These are phyloP conservation scores for Zygosaccharomyces lentus DNA, from an alignment of 805 yeast species.

Conservation along the genomic window DNA sequence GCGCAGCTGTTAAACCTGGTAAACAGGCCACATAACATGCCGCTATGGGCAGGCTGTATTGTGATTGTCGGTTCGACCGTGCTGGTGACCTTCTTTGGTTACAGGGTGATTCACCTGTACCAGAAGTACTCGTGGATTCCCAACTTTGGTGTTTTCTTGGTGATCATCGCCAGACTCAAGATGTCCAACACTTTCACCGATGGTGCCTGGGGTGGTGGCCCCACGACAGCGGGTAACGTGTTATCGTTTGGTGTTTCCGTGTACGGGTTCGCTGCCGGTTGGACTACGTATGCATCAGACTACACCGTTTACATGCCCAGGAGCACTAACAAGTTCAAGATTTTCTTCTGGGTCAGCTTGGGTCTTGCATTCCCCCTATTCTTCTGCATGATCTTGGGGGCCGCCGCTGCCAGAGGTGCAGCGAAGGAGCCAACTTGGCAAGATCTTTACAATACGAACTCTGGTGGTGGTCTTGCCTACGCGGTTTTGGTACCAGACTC, in stretches of 20 bases:
- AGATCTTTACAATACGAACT: slow-evolving; percentile 47
- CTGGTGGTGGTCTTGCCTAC: slow-evolving; percentile 80
- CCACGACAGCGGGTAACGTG: slow-evolving; percentile 67
- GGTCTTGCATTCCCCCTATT: slow-evolving; percentile 68
- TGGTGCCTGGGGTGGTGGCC: slow-evolving; percentile 51
- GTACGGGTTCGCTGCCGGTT: slow-evolving; percentile 88
- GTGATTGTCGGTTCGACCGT: slow-evolving; percentile 65
- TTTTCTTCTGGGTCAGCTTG: slow-evolving; percentile 57
- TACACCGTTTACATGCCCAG: slow-evolving; percentile 84
- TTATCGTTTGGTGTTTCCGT: slow-evolving; percentile 77
- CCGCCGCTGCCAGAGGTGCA: slow-evolving; percentile 75
- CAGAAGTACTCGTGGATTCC: slow-evolving; percentile 92
- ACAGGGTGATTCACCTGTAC: slow-evolving; percentile 71
- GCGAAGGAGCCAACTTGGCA: slow-evolving; percentile 43
- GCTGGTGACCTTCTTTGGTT: slow-evolving; percentile 76
- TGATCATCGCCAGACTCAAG: slow-evolving; percentile 72
- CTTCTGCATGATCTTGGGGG: slow-evolving; percentile 76
- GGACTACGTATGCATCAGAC: slow-evolving; percentile 92
- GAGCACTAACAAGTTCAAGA: slow-evolving; percentile 51
- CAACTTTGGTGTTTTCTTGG: slow-evolving; percentile 64
- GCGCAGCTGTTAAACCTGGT: slow-evolving; percentile 80
- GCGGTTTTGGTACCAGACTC: slow-evolving; percentile 74
- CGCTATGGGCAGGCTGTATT: slow-evolving; percentile 89
- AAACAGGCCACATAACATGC: slow-evolving; percentile 54
- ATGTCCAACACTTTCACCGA: slow-evolving; percentile 59